Percentiles rank a stretch among this genome's conserved stretches.
These are phyloP conservation scores for Niveomyces coronatus DNA, from an alignment of 2,329 filamentous ascomycete genomes.

Conservation along the genomic window DNA sequence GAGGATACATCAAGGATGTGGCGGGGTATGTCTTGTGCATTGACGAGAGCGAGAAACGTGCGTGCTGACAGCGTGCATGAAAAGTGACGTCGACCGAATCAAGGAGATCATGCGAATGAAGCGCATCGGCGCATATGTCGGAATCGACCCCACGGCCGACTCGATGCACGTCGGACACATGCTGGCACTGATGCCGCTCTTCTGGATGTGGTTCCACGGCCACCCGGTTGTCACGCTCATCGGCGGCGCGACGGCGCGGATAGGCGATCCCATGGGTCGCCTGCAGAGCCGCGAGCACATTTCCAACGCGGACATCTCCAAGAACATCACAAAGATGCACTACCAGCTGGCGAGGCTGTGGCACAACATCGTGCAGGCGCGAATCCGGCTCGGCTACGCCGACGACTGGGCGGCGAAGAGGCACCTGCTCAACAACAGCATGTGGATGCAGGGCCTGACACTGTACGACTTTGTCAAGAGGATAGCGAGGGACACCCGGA, in stretches of 20 bases:
- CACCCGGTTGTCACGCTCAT: conserved; percentile 57
- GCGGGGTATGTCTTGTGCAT: conserved; percentile 49
- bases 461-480: conserved; percentile 66
- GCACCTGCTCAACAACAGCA: conserved; percentile 67
- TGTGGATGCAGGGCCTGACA: conserved; percentile 66
- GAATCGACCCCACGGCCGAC: conserved; percentile 70
- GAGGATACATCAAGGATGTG: conserved; percentile 64
- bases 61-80: conserved; percentile 2
- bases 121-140: conserved; percentile 65
- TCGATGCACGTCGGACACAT: conserved; percentile 76
- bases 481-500: conserved; percentile 61
- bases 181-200: conserved; percentile 70
- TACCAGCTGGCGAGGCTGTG: conserved; percentile 64
- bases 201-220: conserved; percentile 74
- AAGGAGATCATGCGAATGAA: conserved; percentile 53
- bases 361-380: conserved; percentile 58
- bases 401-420: conserved; percentile 55
- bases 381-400: conserved; percentile 52
- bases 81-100: conserved; percentile 40
- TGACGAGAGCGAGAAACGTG: background rate
- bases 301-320: conserved; percentile 39
- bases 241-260: conserved; percentile 64
- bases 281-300: conserved; percentile 49
- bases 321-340: conserved; percentile 59
- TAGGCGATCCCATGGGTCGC: conserved; percentile 70